Percentiles rank a stretch among this genome's conserved stretches.
Evolutionary conservation across 176 grass and related monocot genomes (phyloP).

Genomic region (Cenchrus americanus): DNA sequence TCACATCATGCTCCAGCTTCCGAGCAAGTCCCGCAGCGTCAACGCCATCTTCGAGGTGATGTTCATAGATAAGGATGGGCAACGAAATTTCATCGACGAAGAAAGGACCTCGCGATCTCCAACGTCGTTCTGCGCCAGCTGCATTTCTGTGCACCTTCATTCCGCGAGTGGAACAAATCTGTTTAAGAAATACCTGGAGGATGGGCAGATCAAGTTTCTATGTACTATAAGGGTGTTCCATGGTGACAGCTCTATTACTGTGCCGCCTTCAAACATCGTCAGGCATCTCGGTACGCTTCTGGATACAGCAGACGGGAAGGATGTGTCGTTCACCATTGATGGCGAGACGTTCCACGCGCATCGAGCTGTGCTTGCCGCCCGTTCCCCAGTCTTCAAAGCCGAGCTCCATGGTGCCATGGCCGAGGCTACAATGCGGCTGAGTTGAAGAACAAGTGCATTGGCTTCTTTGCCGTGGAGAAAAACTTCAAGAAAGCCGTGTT

Average conservation of each 20-base stretch:
- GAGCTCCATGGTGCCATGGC: no score
- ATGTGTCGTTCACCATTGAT: constrained; percentile 24
- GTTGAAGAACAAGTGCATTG: constrained; percentile 57
- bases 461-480: constrained; percentile 34
- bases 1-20: not conserved
- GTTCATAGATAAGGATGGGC: not conserved
- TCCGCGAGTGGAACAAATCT: not conserved
- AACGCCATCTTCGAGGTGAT: not conserved
- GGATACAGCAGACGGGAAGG: not conserved
- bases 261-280: constrained; percentile 16
- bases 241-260: not conserved
- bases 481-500: constrained; percentile 49
- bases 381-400: not conserved
- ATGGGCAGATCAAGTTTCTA: constrained; percentile 8
- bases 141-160: no score
- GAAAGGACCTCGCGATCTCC: no score
- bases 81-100: no score
- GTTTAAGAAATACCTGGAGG: constrained; percentile 17
- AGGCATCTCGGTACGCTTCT: constrained; percentile 33
- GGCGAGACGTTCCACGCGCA: constrained; percentile 9
- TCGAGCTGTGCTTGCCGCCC: not conserved
- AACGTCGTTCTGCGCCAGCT: no score
- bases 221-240: not conserved
- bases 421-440: not conserved
- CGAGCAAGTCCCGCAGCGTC: not conserved